phyloP scores from a whole-genome alignment of 805 yeast species.

The Metschnikowia cerradonensis region DNA sequence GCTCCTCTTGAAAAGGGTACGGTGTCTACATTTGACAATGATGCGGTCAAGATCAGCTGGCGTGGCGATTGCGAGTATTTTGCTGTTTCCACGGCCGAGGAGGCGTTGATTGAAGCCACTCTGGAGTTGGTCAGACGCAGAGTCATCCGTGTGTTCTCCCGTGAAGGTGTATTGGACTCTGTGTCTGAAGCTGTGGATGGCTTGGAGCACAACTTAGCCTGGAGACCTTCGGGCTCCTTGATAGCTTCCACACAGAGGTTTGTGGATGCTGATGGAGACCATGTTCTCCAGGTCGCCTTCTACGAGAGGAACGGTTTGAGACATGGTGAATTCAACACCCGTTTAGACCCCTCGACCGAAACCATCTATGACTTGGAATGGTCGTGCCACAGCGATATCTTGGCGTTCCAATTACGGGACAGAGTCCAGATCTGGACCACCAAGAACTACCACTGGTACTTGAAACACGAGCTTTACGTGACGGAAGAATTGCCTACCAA shows the following conservation, averaged over 20 bases:
- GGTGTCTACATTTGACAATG: conserved; percentile 51
- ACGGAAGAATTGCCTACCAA: conserved; percentile 21
- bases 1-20: conserved; percentile 67
- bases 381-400: conserved; percentile 76
- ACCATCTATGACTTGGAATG: conserved; percentile 57
- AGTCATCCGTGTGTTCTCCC: conserved; percentile 74
- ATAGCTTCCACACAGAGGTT: conserved; percentile 79
- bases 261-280: conserved; percentile 48
- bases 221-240: conserved; percentile 89
- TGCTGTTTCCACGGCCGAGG: conserved; percentile 61
- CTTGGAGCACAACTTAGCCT: conserved; percentile 65
- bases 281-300: conserved; percentile 57
- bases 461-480: conserved; percentile 68
- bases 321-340: conserved; percentile 77
- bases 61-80: conserved; percentile 91
- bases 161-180: conserved; percentile 74
- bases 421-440: conserved; percentile 85
- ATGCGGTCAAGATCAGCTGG: conserved; percentile 66
- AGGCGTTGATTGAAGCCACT: conserved; percentile 39
- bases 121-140: conserved; percentile 49
- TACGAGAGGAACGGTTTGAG: conserved; percentile 92
- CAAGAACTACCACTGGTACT: conserved; percentile 93
- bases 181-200: conserved; percentile 89
- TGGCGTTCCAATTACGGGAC: conserved; percentile 62
- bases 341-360: conserved; percentile 48